Base-by-base conservation (phyloP, 1,284 basidiomycete genomes). In the Afroboletus lepidellus region DNA sequence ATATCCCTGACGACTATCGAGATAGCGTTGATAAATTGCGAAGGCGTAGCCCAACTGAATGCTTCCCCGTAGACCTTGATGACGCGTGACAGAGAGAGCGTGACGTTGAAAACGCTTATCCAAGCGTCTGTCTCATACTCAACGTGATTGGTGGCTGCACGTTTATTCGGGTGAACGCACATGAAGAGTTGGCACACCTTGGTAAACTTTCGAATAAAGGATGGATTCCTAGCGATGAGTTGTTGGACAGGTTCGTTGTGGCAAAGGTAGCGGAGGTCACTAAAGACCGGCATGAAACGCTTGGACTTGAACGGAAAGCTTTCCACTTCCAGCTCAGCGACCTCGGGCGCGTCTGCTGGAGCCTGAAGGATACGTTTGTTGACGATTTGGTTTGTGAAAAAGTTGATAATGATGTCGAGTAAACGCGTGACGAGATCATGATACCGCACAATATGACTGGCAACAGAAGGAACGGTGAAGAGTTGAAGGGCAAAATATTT, bases 111-210 rank as follows among this genome's bases (percentile, higher is more conserved):
- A 9, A 95, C 90, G 62, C 86, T 90, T 56, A 95, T 91, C 92
- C 94, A 97, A 27, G 87, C 85, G 60, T 98, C 95, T 30, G 89
- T 87, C 71, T 98, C 95, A 71, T 92, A 98, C 69, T 97, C 94
- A 60, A 97, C 85, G 62, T 98, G 95, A 53, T 75, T 84, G 16
- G 81, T 79, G 6, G 79, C 83, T 11, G 90, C 91, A n/a, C 94
- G 81, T 59, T 87, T 85, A 68, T 93, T 93, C 1, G 92, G 87
- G 63, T 95, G 94, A 62, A 97, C 80, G 58, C 89, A 91, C 79
- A 92, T 92, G 76, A 97, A 97, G 41, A 95, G 76, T 60, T 87
- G 84, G 66, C 92, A 88, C 12, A 91, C 87, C 52, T 79, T 77
- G 16, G 71, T 72, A 61, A 74, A 86, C 37, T 79, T 76, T 46